Evolutionary conservation across 2,329 filamentous ascomycete species (phyloP).

Genomic region (Claviceps africana): DNA sequence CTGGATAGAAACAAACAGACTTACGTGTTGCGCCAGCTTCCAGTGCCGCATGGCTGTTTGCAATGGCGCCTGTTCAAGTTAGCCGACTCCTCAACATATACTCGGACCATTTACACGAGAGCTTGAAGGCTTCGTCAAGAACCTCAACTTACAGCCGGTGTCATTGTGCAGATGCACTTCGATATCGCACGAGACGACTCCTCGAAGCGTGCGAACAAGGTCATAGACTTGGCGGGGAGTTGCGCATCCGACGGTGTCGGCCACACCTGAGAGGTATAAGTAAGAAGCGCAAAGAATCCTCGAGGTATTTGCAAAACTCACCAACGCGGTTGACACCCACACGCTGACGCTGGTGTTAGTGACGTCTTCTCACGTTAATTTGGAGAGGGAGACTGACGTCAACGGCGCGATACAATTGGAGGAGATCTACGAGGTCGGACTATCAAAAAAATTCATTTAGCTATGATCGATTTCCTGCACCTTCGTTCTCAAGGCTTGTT

Average conservation of each 20-base stretch:
- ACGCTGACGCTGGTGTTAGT: background rate
- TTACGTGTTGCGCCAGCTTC: slow-evolving; percentile 65
- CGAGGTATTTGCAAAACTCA: background rate
- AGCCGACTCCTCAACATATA: background rate
- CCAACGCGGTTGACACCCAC: slow-evolving; percentile 1
- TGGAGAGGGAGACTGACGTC: slow-evolving; percentile 30
- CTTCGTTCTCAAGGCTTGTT: background rate
- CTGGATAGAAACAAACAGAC: background rate
- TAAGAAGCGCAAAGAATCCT: background rate
- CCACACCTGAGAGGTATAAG: slow-evolving; percentile 37
- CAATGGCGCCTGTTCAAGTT: slow-evolving; percentile 51
- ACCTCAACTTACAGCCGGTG: background rate
- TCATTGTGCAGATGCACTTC: slow-evolving; percentile 52
- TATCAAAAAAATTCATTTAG: background rate
- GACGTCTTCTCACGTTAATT: background rate
- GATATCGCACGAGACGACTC: slow-evolving; percentile 48
- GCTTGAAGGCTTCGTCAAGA: background rate
- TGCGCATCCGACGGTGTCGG: slow-evolving; percentile 84
- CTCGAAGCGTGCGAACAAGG: slow-evolving; percentile 63
- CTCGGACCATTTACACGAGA: background rate
- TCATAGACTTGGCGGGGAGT: slow-evolving; percentile 80
- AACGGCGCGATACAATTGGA: slow-evolving; percentile 66
- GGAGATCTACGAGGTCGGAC: slow-evolving; percentile 53
- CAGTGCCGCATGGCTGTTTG: slow-evolving; percentile 74
- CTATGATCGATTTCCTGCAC: background rate